Evolutionary conservation across 2,329 filamentous ascomycete genomes (phyloP).

Genomic region (Clarireedia homoeocarpa): DNA sequence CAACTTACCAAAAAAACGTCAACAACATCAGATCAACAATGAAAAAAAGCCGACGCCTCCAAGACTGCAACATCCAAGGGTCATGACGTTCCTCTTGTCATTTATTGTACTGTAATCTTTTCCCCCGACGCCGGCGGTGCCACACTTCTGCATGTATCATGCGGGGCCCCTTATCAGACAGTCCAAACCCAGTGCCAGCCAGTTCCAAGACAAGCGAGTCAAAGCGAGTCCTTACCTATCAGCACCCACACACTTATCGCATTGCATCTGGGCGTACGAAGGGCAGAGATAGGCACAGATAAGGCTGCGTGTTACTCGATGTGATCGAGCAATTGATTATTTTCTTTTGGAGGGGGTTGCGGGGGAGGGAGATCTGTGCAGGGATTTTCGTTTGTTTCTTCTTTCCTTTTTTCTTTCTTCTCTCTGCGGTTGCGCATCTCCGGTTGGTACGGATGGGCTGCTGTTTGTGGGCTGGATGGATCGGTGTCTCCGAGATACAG

Average conservation of each 20-base stretch:
- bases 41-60: no score
- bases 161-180: neutral
- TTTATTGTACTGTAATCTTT: neutral
- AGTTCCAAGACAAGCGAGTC: neutral
- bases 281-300: constrained; percentile 3
- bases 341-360: neutral
- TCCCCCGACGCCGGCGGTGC: neutral
- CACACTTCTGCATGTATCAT: neutral
- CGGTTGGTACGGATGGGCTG: no score
- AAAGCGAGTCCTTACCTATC: neutral
- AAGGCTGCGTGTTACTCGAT: constrained; percentile 10
- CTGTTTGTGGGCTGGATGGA: no score
- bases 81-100: neutral
- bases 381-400: neutral
- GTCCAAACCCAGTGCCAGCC: neutral
- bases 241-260: constrained; percentile 3
- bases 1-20: no score
- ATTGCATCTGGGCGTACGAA: neutral
- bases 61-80: neutral
- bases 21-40: no score
- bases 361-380: neutral
- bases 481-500: no score
- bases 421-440: no score
- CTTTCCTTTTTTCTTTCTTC: no score
- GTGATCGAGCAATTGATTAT: constrained; percentile 10